Conservation (phyloP, 768 basidiomycete genomes). For the Ephemerocybe angulata region DNA sequence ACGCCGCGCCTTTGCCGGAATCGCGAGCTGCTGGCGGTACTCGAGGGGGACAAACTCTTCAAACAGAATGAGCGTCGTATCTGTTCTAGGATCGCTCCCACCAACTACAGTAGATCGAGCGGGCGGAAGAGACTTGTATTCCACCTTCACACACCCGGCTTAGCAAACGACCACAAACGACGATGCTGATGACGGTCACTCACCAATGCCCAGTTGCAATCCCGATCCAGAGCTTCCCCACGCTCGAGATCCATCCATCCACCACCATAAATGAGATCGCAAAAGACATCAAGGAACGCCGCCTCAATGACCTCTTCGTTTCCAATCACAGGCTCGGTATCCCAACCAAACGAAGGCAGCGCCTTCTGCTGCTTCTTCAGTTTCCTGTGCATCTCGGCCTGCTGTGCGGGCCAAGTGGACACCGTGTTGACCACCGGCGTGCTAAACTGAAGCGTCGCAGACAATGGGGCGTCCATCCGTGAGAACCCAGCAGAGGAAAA, state of each 20-base stretch:
- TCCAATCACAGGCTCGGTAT: slow-evolving; percentile 79
- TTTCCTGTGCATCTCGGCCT: slow-evolving; percentile 69
- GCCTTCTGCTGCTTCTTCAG: slow-evolving; percentile 81
- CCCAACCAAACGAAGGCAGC: slow-evolving; percentile 88
- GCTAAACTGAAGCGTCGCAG: slow-evolving; percentile 80
- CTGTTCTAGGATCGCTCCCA: slow-evolving; percentile 63
- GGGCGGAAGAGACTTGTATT: slow-evolving; percentile 74
- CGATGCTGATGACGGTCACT: slow-evolving; percentile 24
- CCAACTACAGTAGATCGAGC: slow-evolving; percentile 34
- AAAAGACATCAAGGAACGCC: slow-evolving; percentile 84
- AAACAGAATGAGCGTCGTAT: slow-evolving; percentile 72
- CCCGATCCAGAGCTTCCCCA: slow-evolving; percentile 71
- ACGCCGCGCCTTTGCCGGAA: slow-evolving; percentile 47
- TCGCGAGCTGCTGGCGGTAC: slow-evolving; percentile 73
- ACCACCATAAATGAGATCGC: slow-evolving; percentile 74
- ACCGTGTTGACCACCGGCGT: slow-evolving; percentile 46
- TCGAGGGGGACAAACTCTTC: slow-evolving; percentile 94
- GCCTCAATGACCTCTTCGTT: slow-evolving; percentile 84
- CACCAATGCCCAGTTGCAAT: slow-evolving; percentile 92
- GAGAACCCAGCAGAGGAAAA: slow-evolving; percentile 83
- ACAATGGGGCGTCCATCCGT: slow-evolving; percentile 71
- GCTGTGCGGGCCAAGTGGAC: slow-evolving; percentile 69
- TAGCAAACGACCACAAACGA: neutral
- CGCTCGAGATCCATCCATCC: slow-evolving; percentile 82
- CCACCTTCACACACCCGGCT: slow-evolving; percentile 48